Evolutionary conservation across 2,329 filamentous ascomycete species (phyloP).

Genomic region (Colletotrichum sp.): DNA sequence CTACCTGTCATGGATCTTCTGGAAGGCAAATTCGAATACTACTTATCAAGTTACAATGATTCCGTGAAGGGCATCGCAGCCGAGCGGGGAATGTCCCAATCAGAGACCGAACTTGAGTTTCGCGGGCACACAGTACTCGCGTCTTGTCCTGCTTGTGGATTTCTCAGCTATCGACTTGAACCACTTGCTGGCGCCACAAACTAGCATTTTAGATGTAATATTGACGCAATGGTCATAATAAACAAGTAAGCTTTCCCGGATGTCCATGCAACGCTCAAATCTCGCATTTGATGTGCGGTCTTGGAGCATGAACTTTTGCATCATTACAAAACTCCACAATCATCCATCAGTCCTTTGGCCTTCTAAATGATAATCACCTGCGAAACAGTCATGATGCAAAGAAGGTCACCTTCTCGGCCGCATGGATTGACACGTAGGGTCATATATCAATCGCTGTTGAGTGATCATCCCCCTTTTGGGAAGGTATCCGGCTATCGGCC

Average conservation of each 20-base stretch:
- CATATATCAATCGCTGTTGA: background rate
- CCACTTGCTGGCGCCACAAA: background rate
- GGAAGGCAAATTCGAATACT: background rate
- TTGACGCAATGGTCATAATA: background rate
- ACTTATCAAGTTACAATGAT: background rate
- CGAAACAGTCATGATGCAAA: background rate
- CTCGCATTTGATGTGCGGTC: background rate
- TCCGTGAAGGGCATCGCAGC: accelerated
- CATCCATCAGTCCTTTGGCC: background rate
- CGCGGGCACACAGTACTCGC: background rate
- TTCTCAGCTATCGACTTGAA: background rate
- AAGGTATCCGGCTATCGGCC: background rate
- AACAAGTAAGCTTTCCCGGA: background rate
- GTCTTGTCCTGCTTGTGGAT: background rate
- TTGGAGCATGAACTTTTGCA: background rate
- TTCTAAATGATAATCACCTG: background rate
- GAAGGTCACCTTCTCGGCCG: background rate
- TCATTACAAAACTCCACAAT: background rate
- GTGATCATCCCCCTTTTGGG: background rate
- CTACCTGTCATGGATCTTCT: too few relatives aligned
- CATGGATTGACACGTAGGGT: background rate
- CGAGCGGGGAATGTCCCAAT: accelerated
- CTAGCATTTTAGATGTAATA: background rate
- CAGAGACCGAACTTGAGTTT: background rate
- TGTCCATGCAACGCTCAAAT: background rate